Evolutionary conservation across 1,284 basidiomycete genomes (phyloP).

Genomic region (Boletus calvinii): DNA sequence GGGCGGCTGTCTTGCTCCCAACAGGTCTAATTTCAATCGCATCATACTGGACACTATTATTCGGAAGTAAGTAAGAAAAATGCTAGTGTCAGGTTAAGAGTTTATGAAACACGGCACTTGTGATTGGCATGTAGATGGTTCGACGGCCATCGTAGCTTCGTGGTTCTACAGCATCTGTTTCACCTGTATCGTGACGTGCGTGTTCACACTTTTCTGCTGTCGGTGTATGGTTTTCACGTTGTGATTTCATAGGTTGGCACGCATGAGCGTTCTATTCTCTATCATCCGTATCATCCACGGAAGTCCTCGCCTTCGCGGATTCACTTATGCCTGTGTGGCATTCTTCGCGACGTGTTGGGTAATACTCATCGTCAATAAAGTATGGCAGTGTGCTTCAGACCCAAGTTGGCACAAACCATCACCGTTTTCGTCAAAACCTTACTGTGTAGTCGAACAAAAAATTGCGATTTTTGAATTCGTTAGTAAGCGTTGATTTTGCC

Average conservation of each 20-base stretch:
- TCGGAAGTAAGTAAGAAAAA: background rate
- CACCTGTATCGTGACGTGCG: slow-evolving; percentile 14
- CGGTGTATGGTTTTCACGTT: background rate
- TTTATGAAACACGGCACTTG: background rate
- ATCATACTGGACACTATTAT: slow-evolving; percentile 1
- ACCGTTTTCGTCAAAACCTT: background rate
- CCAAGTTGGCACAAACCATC: background rate
- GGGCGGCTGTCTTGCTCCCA: slow-evolving; percentile 2
- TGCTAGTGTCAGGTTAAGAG: background rate
- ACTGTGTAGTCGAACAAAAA: background rate
- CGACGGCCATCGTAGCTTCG: slow-evolving; percentile 5
- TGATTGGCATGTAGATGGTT: slow-evolving; percentile 4
- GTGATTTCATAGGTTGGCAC: background rate
- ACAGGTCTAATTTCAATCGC: background rate
- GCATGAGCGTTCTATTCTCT: slow-evolving; percentile 7
- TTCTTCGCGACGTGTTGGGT: slow-evolving; percentile 10
- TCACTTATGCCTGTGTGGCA: slow-evolving; percentile 1
- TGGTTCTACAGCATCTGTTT: slow-evolving; percentile 16
- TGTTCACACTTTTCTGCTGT: background rate
- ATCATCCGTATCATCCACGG: slow-evolving; percentile 6
- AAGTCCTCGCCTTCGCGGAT: background rate
- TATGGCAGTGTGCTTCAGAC: slow-evolving; percentile 2
- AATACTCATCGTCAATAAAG: background rate
- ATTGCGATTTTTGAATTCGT: background rate
- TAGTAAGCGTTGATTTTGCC: too few species aligned